phyloP scores from a whole-genome alignment of 257 asterid species.

The Solanum arcanum region DNA sequence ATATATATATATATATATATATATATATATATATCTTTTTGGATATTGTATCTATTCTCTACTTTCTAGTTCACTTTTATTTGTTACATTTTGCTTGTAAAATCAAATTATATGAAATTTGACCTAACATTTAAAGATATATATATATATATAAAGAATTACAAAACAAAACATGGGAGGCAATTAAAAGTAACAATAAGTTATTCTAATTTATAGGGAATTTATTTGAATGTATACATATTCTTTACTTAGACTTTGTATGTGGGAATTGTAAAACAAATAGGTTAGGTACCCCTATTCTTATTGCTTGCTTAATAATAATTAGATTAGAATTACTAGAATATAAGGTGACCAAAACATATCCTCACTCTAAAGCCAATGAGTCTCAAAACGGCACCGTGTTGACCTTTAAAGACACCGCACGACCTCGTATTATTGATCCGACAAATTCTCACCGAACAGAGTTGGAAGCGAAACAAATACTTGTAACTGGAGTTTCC shows the following conservation, averaged over 20 bases:
- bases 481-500: conserved; percentile 1
- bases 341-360: not conserved
- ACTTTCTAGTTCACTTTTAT: too few relatives aligned
- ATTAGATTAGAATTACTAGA: not conserved
- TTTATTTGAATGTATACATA: not conserved
- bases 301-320: too few relatives aligned
- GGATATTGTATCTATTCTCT: not conserved
- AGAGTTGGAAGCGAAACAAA: not conserved
- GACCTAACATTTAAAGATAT: too few relatives aligned
- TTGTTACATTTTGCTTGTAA: too few relatives aligned
- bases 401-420: not conserved
- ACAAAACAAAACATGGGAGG: not conserved
- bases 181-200: too few relatives aligned
- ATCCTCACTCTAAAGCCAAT: not conserved
- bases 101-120: too few relatives aligned
- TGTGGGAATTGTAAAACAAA: not conserved
- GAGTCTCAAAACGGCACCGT: not conserved
- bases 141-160: too few relatives aligned
- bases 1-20: too few relatives aligned
- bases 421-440: not conserved
- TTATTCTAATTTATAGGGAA: too few relatives aligned
- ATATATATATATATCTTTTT: too few relatives aligned
- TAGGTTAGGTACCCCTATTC: not conserved
- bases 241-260: not conserved
- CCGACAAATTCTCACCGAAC: not conserved